Base-by-base conservation (phyloP, 768 basidiomycete species). In the Rhodosporidiobolus sp. region DNA sequence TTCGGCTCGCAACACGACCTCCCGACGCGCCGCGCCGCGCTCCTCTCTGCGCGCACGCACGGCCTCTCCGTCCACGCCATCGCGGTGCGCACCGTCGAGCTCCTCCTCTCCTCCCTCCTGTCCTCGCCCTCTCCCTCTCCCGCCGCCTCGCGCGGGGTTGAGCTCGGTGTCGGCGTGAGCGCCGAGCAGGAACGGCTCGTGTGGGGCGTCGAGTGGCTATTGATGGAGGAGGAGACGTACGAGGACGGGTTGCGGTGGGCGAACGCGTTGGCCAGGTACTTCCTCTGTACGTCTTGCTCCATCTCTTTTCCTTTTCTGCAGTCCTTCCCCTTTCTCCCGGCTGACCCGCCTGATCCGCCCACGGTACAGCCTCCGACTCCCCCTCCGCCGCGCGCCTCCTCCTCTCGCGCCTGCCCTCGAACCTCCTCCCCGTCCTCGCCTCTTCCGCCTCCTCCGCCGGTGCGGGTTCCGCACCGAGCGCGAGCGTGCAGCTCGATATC, bases 121-220 rank as follows among this genome's bases (percentile, higher is more conserved):
- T 62, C 69, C 22, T 59, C 64, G 3, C 55, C 30, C 6, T 55
- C 65, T 7, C 59, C 65, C 1, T 7, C 60, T 19, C 24, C 56
- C 26, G 16, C 30, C 43, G 45, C 52, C 53, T 32, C 53, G 32
- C 48, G 52, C 55, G 52, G 14, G 56, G 56, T 70, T 26, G 69
- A 77, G 26, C 62, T 71, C 9, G 73, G 60, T 30, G 69, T 35
- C 4, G 50, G 60, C 3, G 34, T 80, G 53, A 74, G 72, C 3
- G 61, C 67, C 17, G 67, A 76, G 17, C 78, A 81, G 60, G 75
- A 72, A 80, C 72, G 90, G 59, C 83, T 98, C 14, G 84, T 95
- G 43, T 87, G 94, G 28, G 90, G 91, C 0, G 88, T 97, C 60
- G 94, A 98, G 78, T 99, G 95, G 95, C 90, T 94, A 63, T 89